Percentiles rank a stretch among this genome's conserved stretches.
Evolutionary conservation across 2,329 filamentous ascomycete species (phyloP).

Genomic region (Fusarium oligoseptatum): DNA sequence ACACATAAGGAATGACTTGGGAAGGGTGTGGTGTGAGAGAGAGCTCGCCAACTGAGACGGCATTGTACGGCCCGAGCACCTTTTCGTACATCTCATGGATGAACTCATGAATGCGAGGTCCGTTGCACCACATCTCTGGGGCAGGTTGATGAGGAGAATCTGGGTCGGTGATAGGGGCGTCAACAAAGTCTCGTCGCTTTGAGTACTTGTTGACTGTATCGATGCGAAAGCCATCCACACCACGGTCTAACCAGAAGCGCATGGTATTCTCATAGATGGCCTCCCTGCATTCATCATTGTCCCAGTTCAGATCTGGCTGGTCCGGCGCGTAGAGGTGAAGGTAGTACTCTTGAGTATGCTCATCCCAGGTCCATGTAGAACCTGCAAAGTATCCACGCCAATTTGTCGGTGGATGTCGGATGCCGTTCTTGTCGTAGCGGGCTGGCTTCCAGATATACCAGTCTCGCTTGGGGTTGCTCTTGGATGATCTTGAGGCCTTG

Average conservation of each 20-base stretch:
- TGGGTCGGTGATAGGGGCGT: slow-evolving; percentile 61
- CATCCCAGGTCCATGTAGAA: slow-evolving; percentile 75
- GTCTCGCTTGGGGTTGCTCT: slow-evolving; percentile 62
- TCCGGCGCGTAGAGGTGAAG: slow-evolving; percentile 73
- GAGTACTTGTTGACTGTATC: slow-evolving; percentile 72
- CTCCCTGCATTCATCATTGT: slow-evolving; percentile 65
- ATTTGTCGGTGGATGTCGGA: slow-evolving; percentile 58
- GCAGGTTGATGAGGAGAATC: slow-evolving; percentile 57
- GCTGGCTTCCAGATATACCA: slow-evolving; percentile 67
- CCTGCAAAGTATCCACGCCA: slow-evolving; percentile 59
- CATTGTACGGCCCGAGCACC: slow-evolving; percentile 66
- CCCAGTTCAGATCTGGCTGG: slow-evolving; percentile 86
- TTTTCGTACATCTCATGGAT: slow-evolving; percentile 69
- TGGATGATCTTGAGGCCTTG: slow-evolving; percentile 64
- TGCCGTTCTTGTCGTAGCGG: slow-evolving; percentile 59
- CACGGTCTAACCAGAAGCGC: slow-evolving; percentile 81
- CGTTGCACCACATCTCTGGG: slow-evolving; percentile 68
- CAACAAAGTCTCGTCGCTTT: slow-evolving; percentile 68
- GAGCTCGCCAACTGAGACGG: slow-evolving; percentile 74
- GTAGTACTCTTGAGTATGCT: slow-evolving; percentile 77
- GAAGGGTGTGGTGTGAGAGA: slow-evolving; percentile 56
- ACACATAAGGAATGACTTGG: slow-evolving; percentile 68
- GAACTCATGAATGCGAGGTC: slow-evolving; percentile 73
- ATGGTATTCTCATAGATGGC: slow-evolving; percentile 78
- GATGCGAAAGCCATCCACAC: slow-evolving; percentile 77